These are phyloP conservation scores for Kappamyces sp. DNA, from an alignment of 192 early-diverging fungal species.

Conservation along the genomic window DNA sequence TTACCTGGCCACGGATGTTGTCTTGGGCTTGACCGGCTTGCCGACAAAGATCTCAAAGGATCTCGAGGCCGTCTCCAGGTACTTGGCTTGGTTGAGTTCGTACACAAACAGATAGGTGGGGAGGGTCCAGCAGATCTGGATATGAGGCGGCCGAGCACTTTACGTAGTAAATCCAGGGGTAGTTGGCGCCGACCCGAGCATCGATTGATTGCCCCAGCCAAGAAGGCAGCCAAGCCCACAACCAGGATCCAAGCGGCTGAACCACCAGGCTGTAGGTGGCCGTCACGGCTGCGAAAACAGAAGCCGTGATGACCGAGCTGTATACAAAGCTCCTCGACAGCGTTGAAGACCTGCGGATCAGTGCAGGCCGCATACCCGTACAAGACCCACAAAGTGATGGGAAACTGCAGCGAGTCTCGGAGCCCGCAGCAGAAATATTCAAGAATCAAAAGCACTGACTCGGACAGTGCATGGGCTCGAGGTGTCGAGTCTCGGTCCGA, in stretches of 20 bases:
- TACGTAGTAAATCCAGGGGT: no score
- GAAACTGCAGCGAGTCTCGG: constrained; percentile 7
- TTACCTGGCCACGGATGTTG: constrained; percentile 30
- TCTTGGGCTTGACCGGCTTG: constrained; percentile 17
- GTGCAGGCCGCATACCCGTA: constrained; percentile 3
- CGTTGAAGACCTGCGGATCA: constrained; percentile 4
- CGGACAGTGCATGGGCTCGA: no score
- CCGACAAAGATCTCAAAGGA: constrained; percentile 39
- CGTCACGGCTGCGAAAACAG: neutral
- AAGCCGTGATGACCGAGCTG: neutral
- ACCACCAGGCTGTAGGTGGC: no score
- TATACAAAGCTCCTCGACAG: neutral
- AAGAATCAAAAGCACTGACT: neutral
- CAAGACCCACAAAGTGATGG: constrained; percentile 6
- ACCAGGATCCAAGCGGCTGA: no score
- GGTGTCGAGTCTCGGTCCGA: no score
- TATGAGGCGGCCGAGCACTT: no score
- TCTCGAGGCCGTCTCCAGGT: constrained; percentile 51
- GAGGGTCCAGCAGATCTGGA: constrained; percentile 50
- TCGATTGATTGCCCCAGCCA: no score
- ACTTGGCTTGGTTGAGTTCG: constrained; percentile 47
- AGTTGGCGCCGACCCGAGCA: no score
- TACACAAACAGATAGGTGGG: constrained; percentile 47
- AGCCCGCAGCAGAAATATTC: constrained; percentile 7
- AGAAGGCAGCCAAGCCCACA: no score